Evolutionary conservation across 371 early-diverging fungal species (phyloP), one percentile per base, ranked within the genome.

Genomic region (Mucor velutinosus): DNA sequence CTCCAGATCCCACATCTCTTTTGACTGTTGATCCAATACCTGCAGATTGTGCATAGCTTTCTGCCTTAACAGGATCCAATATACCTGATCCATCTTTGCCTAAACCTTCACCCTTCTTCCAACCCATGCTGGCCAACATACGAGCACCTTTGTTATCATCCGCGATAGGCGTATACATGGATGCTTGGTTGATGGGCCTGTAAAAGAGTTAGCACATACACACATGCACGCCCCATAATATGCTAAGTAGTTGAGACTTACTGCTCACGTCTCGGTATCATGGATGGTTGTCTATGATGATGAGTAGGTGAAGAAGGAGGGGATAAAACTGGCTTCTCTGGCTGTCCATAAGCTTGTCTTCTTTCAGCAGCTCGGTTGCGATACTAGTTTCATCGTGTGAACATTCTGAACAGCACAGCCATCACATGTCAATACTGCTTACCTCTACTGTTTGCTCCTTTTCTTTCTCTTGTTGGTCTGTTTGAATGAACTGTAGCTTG

Each of bases 341-440:
- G 88, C 43, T 86, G 89, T 0, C 87, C 87, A 75, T 83, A 84
- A n/a, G 86, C 86, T 63, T 87, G 81, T 49, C 91, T 76, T 56
- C 91, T 77, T 70, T 89, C 90, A 23, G 89, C 91, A 17, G 90
- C 90, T 58, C 91, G 76, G 66, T 91, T 89, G 6, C 89, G 80
- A 71, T 91, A 90, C 57, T 83, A 77, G 30, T 30, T 30, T 15
- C 17, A 35, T 4, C 10, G 35, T 35, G 11, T 35, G 30, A 30
- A n/a, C n/a, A n/a, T n/a, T n/a, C n/a, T n/a, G n/a, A n/a, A n/a
- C n/a, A n/a, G 7, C 41, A 41, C 41, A 41, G 7, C 41, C 11
- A 43, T 43, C n/a, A 43, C 45, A 19, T 35, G 35, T 59, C 37
- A 30, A 33, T 45, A 1, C 11, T 30, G 17, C 61, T 72, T 76